Conservation (phyloP, 2,329 filamentous ascomycete species). For the Epichloe festucae region DNA sequence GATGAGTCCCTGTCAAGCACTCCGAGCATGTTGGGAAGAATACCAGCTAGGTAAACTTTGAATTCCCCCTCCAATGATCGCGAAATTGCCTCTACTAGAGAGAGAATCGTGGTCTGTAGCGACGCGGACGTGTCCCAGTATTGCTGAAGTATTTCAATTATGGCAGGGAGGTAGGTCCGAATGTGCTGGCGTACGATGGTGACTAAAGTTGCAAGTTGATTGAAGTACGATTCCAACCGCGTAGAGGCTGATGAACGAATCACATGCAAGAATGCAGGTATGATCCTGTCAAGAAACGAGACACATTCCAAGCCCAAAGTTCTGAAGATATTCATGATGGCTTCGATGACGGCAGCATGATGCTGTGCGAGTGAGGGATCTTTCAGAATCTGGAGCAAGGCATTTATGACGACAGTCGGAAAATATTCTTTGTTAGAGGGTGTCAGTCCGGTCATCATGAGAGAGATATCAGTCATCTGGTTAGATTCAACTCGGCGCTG, state of each 20-base stretch:
- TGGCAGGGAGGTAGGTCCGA: constrained; percentile 69
- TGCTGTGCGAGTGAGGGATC: constrained; percentile 83
- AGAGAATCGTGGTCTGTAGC: constrained; percentile 82
- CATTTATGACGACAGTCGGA: constrained; percentile 94
- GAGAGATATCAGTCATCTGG: constrained; percentile 77
- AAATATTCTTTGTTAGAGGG: constrained; percentile 98
- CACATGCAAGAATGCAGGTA: constrained; percentile 84
- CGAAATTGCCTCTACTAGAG: constrained; percentile 85
- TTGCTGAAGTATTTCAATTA: constrained; percentile 74
- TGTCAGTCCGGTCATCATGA: constrained; percentile 95
- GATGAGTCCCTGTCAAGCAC: constrained; percentile 79
- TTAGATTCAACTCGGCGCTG: constrained; percentile 52
- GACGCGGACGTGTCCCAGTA: constrained; percentile 76
- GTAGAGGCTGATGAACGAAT: constrained; percentile 69
- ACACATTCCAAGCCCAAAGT: constrained; percentile 94
- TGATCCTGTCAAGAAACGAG: constrained; percentile 83
- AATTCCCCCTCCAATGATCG: constrained; percentile 97
- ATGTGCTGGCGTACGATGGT: constrained; percentile 96
- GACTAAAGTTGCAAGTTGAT: constrained; percentile 84
- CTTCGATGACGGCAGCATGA: constrained; percentile 88
- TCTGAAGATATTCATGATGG: constrained; percentile 97
- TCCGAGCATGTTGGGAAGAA: constrained; percentile 87
- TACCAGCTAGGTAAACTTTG: constrained; percentile 81
- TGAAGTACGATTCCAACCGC: constrained; percentile 91
- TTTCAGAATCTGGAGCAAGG: constrained; percentile 80